Base-by-base conservation (phyloP, 2,329 filamentous ascomycete genomes). In the Trichophyton verrucosum region DNA sequence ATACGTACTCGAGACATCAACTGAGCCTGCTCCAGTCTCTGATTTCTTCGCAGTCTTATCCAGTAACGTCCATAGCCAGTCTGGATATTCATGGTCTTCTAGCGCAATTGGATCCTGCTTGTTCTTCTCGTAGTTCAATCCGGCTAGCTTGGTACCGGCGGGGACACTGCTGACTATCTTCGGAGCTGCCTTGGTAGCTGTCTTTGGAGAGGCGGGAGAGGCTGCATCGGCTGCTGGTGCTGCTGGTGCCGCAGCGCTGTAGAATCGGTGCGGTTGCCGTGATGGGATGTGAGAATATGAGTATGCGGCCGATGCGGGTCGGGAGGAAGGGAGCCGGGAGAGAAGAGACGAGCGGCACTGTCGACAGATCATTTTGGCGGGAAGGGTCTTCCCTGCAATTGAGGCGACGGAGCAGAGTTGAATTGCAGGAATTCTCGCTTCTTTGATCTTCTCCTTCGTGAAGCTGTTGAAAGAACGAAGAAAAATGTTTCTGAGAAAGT, bases 61-160 rank as follows among this genome's bases (percentile, higher is more conserved):
- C 61, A 78, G 64, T 61, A 79, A 66, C 3, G 65, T 69, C 77
- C 77, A 79, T 59, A 79, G 63, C 77, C 77, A 79, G 13, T 77
- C 73, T 13, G 77, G 77, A 64, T 79, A 79, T 64, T 78, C 77
- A 47, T 71, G 69, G 64, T 79, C 77, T 60, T 78, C 76, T 67
- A 73, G 63, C 11, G 77, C 77, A 58, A 77, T 59, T 24, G 77
- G 63, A 42, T 76, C 73, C 5, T 75, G 72, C 62, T 77, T 75
- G 65, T 76, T 76, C 66, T 78, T 78, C 61, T 75, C 72, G 66
- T 78, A 78, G 62, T 76, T 77, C 51, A 79, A 68, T 11, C 75
- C 75, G 24, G 69, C 68, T 62, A 79, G 59, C 61, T 69, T 71
- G 3, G 72, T 73, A 9, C 77, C 77, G 5, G 73, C 72, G 0